phyloP scores from a whole-genome alignment of 2,329 filamentous ascomycete species.

The Nemania serpens region DNA sequence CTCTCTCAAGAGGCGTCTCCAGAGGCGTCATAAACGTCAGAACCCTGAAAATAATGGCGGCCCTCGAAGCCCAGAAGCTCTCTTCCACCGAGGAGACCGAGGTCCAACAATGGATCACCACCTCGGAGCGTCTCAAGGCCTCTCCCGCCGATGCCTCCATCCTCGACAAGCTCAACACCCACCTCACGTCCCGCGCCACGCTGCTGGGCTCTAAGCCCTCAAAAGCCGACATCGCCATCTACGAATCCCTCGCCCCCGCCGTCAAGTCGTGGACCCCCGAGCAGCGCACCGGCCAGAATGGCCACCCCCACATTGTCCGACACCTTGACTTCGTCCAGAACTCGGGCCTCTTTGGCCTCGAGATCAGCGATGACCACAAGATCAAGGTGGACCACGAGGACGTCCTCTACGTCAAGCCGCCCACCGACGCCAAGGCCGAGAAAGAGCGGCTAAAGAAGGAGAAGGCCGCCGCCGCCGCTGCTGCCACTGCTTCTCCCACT shows the following conservation, averaged over 20 bases:
- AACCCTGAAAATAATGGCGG: constrained; percentile 68
- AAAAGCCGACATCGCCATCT: constrained; percentile 82
- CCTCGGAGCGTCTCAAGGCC: constrained; percentile 70
- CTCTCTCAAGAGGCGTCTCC: constrained; percentile 37
- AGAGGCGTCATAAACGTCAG: constrained; percentile 34
- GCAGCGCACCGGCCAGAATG: constrained; percentile 86
- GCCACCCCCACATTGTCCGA: constrained; percentile 88
- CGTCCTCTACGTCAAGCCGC: constrained; percentile 85
- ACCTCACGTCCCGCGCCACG: constrained; percentile 87
- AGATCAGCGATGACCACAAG: constrained; percentile 74
- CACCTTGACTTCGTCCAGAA: constrained; percentile 96
- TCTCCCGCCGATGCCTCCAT: constrained; percentile 67
- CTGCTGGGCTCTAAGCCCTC: constrained; percentile 89
- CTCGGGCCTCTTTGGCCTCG: constrained; percentile 73
- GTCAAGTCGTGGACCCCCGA: constrained; percentile 82
- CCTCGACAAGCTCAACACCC: constrained; percentile 79
- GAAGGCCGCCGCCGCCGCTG: constrained; percentile 72
- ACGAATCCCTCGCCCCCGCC: constrained; percentile 74
- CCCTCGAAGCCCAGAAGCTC: constrained; percentile 72
- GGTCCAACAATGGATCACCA: constrained; percentile 86
- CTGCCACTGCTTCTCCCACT: constrained; percentile 57
- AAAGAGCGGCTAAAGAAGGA: constrained; percentile 97
- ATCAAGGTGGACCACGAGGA: constrained; percentile 77
- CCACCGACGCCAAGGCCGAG: constrained; percentile 88
- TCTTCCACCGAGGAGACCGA: constrained; percentile 80